A percentile compares a stretch with the other conserved stretches of the same genome.
Evolutionary conservation across 2,329 filamentous ascomycete species (phyloP).

Genomic region (Colletotrichum sp.): DNA sequence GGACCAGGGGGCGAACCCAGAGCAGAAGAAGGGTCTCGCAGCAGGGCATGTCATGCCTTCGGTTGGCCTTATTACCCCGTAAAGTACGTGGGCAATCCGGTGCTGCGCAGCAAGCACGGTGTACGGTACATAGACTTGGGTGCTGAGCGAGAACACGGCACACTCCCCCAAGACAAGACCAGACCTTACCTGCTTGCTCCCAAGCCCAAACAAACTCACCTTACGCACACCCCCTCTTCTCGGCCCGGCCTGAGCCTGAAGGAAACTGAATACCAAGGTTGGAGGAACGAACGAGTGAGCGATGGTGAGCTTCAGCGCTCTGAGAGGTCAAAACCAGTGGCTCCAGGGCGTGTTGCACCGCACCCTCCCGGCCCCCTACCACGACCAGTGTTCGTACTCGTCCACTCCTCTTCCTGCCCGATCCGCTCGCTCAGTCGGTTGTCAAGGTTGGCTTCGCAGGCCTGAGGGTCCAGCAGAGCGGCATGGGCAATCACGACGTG

Average conservation of each 20-base stretch:
- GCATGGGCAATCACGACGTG: background rate
- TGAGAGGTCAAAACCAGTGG: background rate
- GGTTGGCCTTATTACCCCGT: background rate
- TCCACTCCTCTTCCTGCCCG: constrained; percentile 2
- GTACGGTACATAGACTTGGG: background rate
- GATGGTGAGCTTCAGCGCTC: background rate
- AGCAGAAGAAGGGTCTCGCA: background rate
- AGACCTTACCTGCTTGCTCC: background rate
- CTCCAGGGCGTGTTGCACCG: background rate
- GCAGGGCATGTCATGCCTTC: background rate
- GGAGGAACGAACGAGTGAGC: background rate
- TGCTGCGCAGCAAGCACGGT: background rate
- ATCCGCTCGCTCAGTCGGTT: background rate
- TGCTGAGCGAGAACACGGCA: background rate
- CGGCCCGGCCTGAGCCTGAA: background rate
- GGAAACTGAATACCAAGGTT: background rate
- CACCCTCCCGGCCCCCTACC: background rate
- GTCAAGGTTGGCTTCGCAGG: background rate
- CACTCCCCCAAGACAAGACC: background rate
- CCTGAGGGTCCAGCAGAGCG: background rate
- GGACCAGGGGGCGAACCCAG: background rate
- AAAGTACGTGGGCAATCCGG: background rate
- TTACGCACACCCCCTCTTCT: background rate
- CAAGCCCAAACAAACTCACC: background rate
- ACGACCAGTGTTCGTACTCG: background rate